Conservation (phyloP, 164 flowering plant species). For the Paratinospora sagittata region DNA sequence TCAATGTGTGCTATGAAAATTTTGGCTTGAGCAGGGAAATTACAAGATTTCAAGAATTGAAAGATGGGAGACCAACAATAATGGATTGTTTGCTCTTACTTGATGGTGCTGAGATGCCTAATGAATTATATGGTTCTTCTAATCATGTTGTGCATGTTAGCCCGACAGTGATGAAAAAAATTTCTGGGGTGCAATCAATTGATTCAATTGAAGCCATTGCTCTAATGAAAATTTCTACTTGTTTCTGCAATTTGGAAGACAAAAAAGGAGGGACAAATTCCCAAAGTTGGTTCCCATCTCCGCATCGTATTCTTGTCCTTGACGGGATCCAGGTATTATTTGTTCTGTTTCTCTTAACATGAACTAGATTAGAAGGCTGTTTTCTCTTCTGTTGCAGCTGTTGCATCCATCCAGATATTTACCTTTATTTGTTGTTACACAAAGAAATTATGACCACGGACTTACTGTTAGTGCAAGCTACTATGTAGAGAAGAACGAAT, state of each 20-base stretch:
- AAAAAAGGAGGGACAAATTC: constrained; percentile 27
- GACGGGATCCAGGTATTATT: constrained; percentile 85
- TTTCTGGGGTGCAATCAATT: constrained; percentile 68
- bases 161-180: constrained; percentile 66
- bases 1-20: neutral
- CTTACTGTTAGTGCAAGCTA: neutral
- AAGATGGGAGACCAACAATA: constrained; percentile 21
- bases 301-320: constrained; percentile 71
- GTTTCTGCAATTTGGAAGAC: constrained; percentile 37
- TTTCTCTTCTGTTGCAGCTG: no score
- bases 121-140: constrained; percentile 30
- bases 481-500: neutral
- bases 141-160: constrained; percentile 49
- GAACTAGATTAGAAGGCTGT: no score
- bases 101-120: constrained; percentile 51
- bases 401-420: no score
- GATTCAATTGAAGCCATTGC: constrained; percentile 77
- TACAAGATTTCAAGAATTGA: constrained; percentile 34
- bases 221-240: constrained; percentile 59
- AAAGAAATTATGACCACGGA: neutral
- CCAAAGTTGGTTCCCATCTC: constrained; percentile 44
- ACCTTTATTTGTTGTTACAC: neutral
- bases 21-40: constrained; percentile 56
- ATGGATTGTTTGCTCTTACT: constrained; percentile 62
- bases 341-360: neutral